These are phyloP conservation scores for thale cress (Arabidopsis thaliana) DNA, from an alignment of 345 rosid genomes.

Conservation along the genomic window TAIR10.1 NC_003070.9:10037501-10038000, in stretches of 20 bases:
- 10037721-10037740: conserved; percentile 16
- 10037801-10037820: neutral
- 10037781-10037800: conserved; percentile 27
- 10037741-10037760: conserved; percentile 6
- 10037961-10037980: conserved; percentile 30
- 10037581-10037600: conserved; percentile 83
- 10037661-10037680: conserved; percentile 81
- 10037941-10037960: conserved; percentile 43
- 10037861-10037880: conserved; percentile 42
- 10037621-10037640: conserved; percentile 92
- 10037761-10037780: conserved; percentile 33
- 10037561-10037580: conserved; percentile 85
- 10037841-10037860: conserved; percentile 15
- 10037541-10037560: conserved; percentile 96
- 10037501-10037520: conserved; percentile 90
- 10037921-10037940: conserved; percentile 38
- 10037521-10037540: conserved; percentile 76
- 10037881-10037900: conserved; percentile 24
- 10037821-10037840: neutral
- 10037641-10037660: conserved; percentile 86
- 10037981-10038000: conserved; percentile 17
- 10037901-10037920: conserved; percentile 36
- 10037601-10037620: conserved; percentile 83
- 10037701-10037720: conserved; percentile 1
- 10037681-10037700: conserved; percentile 65